These are phyloP conservation scores for Melastoma candidum DNA, from an alignment of 441 rosid genomes.

Conservation along the genomic window DNA sequence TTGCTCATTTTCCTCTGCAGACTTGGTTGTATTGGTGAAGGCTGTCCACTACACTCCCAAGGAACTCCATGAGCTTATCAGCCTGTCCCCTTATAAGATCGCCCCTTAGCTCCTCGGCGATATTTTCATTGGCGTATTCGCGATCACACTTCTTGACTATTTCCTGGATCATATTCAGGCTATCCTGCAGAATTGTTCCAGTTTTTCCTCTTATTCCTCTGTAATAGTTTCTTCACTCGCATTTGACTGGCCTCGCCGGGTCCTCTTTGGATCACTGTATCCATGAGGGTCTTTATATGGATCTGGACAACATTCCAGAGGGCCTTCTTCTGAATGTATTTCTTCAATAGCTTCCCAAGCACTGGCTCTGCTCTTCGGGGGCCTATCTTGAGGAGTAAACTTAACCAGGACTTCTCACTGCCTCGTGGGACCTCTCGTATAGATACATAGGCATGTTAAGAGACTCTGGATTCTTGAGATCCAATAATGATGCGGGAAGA, in stretches of 20 bases:
- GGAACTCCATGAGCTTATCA: slow-evolving; percentile 45
- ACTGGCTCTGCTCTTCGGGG: background rate
- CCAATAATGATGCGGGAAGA: no score
- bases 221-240: slow-evolving; percentile 10
- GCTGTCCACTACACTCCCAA: slow-evolving; percentile 30
- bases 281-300: slow-evolving; percentile 6
- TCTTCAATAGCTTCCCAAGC: slow-evolving; percentile 15
- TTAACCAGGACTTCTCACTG: slow-evolving; percentile 7
- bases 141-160: slow-evolving; percentile 26
- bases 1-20: background rate
- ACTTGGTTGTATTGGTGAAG: slow-evolving; percentile 25
- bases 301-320: background rate
- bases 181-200: slow-evolving; percentile 27
- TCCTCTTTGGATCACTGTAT: slow-evolving; percentile 18
- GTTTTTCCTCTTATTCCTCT: slow-evolving; percentile 21
- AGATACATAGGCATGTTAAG: no score
- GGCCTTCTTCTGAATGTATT: slow-evolving; percentile 15
- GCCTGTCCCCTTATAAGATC: slow-evolving; percentile 31
- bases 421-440: slow-evolving; percentile 38
- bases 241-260: background rate
- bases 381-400: background rate
- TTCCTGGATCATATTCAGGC: slow-evolving; percentile 42
- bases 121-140: slow-evolving; percentile 13
- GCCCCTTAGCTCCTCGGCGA: slow-evolving; percentile 12
- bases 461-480: no score